Evolutionary conservation across 257 asterid genomes (phyloP), one percentile per base, ranked within the genome.

Genomic region (Scutellaria galericulata): DNA sequence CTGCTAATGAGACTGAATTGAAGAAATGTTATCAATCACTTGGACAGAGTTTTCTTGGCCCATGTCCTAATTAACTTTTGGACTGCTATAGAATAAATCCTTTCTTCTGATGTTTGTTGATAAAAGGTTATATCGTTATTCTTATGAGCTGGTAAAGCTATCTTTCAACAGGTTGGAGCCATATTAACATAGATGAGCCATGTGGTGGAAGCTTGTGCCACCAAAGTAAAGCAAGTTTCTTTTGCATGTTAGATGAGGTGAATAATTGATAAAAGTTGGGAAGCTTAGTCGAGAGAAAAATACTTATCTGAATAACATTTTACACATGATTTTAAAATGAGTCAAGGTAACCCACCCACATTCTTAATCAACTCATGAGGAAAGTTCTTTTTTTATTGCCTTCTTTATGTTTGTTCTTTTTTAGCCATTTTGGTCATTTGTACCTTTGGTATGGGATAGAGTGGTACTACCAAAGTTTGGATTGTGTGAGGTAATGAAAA

Each of bases 1-100:
- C 39, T 51, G 1, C 13, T 22, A 14, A 54, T 54, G 15, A 31
- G 77, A 70, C 57, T 64, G 8, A 48, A 15, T 64, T 56, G 44
- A 56, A 55, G 69, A 40, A 45, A 31, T 37, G 68, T 35, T 55
- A 56, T 48, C 9, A 15, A 65, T 39, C 66, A 37, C 50, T 56
- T 55, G 45, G 11, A 14, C 47, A 6, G 68, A 24, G 27, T 24
- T 24, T 58, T 11, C 10, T 27, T 3, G 41, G 15, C 31, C 39
- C 11, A 14, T 46, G 14, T 22, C 6, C 0, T 10, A 20, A 44
- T 48, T 31, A 9, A 24, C 7, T 18, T n/a, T 53, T 41, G 64
- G 18, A 27, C 37, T 52, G 65, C 9, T 52, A 7, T 52, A 7
- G 48, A 58, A 22, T 51, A 37, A 44, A 9, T 10, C 45, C 27